Evolutionary conservation across 78 protist species (phyloP), one percentile per base, ranked within the genome.

Genomic region (Chrysochromulina parva): DNA sequence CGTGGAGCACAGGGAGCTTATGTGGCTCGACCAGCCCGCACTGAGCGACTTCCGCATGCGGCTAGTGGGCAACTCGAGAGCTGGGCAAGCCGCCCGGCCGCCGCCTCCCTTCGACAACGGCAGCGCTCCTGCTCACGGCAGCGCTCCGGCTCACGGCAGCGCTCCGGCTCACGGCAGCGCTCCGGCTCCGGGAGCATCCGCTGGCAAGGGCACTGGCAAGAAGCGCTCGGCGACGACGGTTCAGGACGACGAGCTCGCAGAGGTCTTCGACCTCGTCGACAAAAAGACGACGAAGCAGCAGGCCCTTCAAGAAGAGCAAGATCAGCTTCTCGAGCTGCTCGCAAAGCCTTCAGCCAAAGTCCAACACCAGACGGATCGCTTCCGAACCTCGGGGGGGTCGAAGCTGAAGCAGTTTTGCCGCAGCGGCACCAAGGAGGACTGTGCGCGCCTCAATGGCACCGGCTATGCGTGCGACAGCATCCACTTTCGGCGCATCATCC

Each of bases 401-500:
- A 69, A 69, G 78, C 78, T 69, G 14, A 5, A 38, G 17, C 50
- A 69, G 78, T 69, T 69, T 28, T 69, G 78, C 10, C 26, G 69
- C 48, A 2, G 7, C 78, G 78, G 78, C 78, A 69, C 78, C 19
- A 24, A 28, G 52, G 78, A 69, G 78, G 78, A 24, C 38, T 69
- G 78, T 50, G 38, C 78, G 50, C 78, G 78, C 24, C 38, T 38
- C 13, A 38, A 24, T 5, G 78, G 78, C n/a, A 7, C 38, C 16
- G 78, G 50, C 48, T 19, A 4, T 4, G n/a, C 71, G n/a, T 69
- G 78, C 50, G 14, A 17, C 78, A 11, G 55, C 22, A 11, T 90
- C 48, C 93, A 90, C 89, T 90, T 71, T 9, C 66, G 62, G 55
- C 58, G 76, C 7, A 14, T 90, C 47, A 19, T 74, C 38, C 0